A percentile compares a stretch with the other conserved stretches of the same genome.
Evolutionary conservation across 139 green algal species (phyloP).

Genomic region (Astrephomene gubernaculifera): DNA sequence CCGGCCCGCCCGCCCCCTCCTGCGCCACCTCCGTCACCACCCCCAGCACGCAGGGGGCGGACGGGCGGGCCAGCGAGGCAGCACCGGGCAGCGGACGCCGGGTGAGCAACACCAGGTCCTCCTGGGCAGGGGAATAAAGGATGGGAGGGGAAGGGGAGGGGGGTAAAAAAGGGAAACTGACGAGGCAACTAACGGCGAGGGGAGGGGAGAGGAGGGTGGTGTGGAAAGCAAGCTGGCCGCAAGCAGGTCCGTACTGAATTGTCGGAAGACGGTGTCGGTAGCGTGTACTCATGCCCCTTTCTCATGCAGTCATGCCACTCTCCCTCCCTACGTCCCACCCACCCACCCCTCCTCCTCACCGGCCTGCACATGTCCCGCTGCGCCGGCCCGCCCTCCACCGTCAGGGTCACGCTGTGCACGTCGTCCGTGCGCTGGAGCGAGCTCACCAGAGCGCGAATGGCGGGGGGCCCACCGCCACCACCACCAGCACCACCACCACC

Average conservation of each 20-base stretch:
- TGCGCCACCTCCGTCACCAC: conserved; percentile 17
- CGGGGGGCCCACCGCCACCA: background rate
- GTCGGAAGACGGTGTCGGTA: too few relatives aligned
- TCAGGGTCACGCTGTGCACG: conserved; percentile 33
- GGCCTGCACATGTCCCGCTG: conserved; percentile 2
- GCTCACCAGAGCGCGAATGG: conserved; percentile 18
- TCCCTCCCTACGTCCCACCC: background rate
- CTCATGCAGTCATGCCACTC: background rate
- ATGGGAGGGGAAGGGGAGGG: background rate
- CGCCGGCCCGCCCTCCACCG: conserved; percentile 23
- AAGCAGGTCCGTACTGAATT: too few relatives aligned
- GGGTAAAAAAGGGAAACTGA: background rate
- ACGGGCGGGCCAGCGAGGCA: background rate
- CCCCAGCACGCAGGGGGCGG: conserved; percentile 19
- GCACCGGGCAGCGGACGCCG: background rate
- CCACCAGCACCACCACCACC: background rate
- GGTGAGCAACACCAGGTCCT: conserved; percentile 32
- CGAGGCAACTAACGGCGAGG: too few relatives aligned
- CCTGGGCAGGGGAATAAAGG: background rate
- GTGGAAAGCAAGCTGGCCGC: too few relatives aligned
- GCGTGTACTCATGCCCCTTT: too few relatives aligned
- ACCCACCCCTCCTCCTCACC: background rate
- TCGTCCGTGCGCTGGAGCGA: conserved; percentile 39
- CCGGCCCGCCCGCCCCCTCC: too few relatives aligned
- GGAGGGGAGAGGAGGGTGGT: too few relatives aligned